Percentiles rank a stretch among this genome's conserved stretches.
Evolutionary conservation across 2,329 filamentous ascomycete species (phyloP).

Genomic region (Ophiocordyceps australis): DNA sequence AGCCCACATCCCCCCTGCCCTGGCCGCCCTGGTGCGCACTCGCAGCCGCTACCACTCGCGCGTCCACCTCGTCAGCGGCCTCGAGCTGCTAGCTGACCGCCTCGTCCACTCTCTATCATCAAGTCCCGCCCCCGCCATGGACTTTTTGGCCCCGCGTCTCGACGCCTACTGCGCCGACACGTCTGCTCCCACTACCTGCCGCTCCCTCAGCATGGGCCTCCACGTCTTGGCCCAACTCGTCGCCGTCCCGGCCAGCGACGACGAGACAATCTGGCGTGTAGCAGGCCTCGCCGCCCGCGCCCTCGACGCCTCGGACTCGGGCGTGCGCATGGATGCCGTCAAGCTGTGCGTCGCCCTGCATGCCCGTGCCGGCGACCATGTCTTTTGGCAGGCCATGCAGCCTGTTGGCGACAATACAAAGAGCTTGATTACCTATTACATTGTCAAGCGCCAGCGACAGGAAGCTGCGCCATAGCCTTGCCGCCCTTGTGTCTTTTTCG

Average conservation of each 20-base stretch:
- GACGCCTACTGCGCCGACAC: slow-evolving; percentile 31
- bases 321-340: slow-evolving; percentile 57
- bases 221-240: slow-evolving; percentile 33
- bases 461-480: slow-evolving; percentile 3
- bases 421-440: slow-evolving; percentile 66
- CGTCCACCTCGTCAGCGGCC: slow-evolving; percentile 54
- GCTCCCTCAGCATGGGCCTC: slow-evolving; percentile 42
- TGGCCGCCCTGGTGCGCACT: slow-evolving; percentile 48
- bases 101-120: no score
- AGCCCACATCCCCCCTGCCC: slow-evolving; percentile 47
- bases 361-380: slow-evolving; percentile 34
- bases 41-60: slow-evolving; percentile 49
- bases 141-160: slow-evolving; percentile 46
- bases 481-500: not conserved
- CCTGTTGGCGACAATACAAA: slow-evolving; percentile 52
- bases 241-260: slow-evolving; percentile 31
- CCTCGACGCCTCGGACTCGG: slow-evolving; percentile 40
- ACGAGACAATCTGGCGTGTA: slow-evolving; percentile 31
- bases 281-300: slow-evolving; percentile 33
- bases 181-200: slow-evolving; percentile 25
- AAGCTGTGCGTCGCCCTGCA: slow-evolving; percentile 62
- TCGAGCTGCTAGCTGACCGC: slow-evolving; percentile 57
- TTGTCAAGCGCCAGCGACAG: slow-evolving; percentile 52
- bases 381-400: slow-evolving; percentile 51
- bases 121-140: no score